phyloP scores from a whole-genome alignment of 495 filamentous ascomycete genomes.

The Thozetella sp. region DNA sequence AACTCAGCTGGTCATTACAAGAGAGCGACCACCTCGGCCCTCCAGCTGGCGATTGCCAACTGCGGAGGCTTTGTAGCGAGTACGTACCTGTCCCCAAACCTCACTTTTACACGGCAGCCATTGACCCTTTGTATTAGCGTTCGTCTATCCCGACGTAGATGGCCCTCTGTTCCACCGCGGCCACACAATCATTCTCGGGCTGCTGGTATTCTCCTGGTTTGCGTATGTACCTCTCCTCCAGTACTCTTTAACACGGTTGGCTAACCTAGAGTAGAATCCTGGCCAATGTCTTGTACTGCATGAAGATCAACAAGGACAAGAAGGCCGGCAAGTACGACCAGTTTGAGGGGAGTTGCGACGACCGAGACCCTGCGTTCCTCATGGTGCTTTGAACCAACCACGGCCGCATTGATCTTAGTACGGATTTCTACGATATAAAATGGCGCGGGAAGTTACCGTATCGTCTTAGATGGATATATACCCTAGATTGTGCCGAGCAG shows the following conservation, averaged over 20 bases:
- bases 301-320: slow-evolving; percentile 69
- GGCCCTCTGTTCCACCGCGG: slow-evolving; percentile 50
- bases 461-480: background rate
- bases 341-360: slow-evolving; percentile 61
- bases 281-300: slow-evolving; percentile 65
- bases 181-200: slow-evolving; percentile 59
- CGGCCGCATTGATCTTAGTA: too few relatives aligned
- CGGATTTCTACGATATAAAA: background rate
- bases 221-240: slow-evolving; percentile 48
- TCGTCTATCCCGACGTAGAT: slow-evolving; percentile 58
- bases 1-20: slow-evolving; percentile 50
- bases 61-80: slow-evolving; percentile 50
- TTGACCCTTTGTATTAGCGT: slow-evolving; percentile 28
- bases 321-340: slow-evolving; percentile 60
- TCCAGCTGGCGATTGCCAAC: slow-evolving; percentile 52
- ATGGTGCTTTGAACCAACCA: slow-evolving; percentile 50
- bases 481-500: too few relatives aligned
- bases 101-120: background rate
- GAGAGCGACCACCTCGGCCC: slow-evolving; percentile 40
- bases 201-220: slow-evolving; percentile 65
- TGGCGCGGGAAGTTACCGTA: background rate
- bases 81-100: slow-evolving; percentile 9
- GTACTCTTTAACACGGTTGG: slow-evolving; percentile 11
- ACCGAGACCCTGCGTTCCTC: slow-evolving; percentile 66
- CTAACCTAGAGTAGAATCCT: slow-evolving; percentile 46